phyloP scores from a whole-genome alignment of 2,329 filamentous ascomycete species.

The Fusarium subtropicale region DNA sequence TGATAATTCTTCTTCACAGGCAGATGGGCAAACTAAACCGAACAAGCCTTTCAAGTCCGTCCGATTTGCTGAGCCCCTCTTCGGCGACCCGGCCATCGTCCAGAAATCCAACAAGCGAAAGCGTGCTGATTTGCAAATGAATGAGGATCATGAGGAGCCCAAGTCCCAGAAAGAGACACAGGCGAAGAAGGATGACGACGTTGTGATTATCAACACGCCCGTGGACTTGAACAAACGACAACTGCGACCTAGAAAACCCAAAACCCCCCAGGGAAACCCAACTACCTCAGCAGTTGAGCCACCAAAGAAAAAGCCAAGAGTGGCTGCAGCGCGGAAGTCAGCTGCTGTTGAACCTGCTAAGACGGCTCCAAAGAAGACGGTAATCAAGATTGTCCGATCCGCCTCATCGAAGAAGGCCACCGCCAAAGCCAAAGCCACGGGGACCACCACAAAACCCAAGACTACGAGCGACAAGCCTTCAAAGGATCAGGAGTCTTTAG shows the following conservation, averaged over 20 bases:
- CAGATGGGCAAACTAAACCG: slow-evolving; percentile 28
- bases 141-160: not conserved
- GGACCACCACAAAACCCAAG: not conserved
- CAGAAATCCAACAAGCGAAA: slow-evolving; percentile 30
- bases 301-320: slow-evolving; percentile 22
- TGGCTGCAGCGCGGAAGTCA: slow-evolving; percentile 9
- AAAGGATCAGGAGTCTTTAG: not conserved
- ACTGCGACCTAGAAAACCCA: slow-evolving; percentile 40
- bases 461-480: not conserved
- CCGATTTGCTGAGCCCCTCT: slow-evolving; percentile 44
- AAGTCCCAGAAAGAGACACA: not conserved
- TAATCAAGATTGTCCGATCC: slow-evolving; percentile 15
- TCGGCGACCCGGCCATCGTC: slow-evolving; percentile 28
- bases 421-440: slow-evolving; percentile 9
- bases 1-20: slow-evolving; percentile 44
- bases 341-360: slow-evolving; percentile 14
- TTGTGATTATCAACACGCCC: slow-evolving; percentile 12
- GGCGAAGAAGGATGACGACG: slow-evolving; percentile 1
- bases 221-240: slow-evolving; percentile 36
- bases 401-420: slow-evolving; percentile 4
- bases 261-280: slow-evolving; percentile 20
- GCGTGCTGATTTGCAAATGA: not conserved
- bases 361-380: slow-evolving; percentile 11
- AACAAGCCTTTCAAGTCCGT: slow-evolving; percentile 38
- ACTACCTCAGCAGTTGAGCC: slow-evolving; percentile 16